These are phyloP conservation scores for Capronia epimyces DNA, from an alignment of 2,329 filamentous ascomycete genomes.

Conservation along the genomic window DNA sequence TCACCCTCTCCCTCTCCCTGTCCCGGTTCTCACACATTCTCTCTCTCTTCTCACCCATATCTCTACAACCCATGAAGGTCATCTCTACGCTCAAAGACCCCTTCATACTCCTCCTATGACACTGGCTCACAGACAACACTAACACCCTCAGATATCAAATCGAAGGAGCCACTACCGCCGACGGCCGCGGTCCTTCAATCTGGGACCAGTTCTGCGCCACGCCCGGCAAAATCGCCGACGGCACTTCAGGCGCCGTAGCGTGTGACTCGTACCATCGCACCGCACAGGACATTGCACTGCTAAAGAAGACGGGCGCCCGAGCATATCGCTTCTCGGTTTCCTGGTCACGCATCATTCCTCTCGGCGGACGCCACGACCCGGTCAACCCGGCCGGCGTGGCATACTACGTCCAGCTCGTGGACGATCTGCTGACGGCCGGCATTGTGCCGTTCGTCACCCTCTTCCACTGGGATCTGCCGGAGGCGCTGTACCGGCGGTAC, in stretches of 20 bases:
- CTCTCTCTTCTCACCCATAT: too few species aligned
- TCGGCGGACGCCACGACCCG: slow-evolving; percentile 76
- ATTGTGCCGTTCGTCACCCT: slow-evolving; percentile 78
- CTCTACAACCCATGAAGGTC: too few species aligned
- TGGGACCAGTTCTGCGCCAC: slow-evolving; percentile 85
- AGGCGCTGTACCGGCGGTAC: slow-evolving; percentile 72
- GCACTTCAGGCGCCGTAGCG: slow-evolving; percentile 66
- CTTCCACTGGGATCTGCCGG: slow-evolving; percentile 83
- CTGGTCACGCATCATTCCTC: slow-evolving; percentile 75
- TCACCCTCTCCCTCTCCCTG: too few species aligned
- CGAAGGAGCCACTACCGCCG: slow-evolving; percentile 67
- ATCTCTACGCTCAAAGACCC: too few species aligned
- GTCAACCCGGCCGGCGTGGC: slow-evolving; percentile 72
- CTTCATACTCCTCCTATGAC: too few species aligned
- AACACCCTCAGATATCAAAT: slow-evolving; percentile 68
- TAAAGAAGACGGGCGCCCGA: slow-evolving; percentile 67
- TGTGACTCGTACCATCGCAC: slow-evolving; percentile 85
- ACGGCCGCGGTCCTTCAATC: slow-evolving; percentile 75
- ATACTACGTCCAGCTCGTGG: slow-evolving; percentile 72
- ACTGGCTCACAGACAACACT: neutral
- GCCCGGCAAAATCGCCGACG: slow-evolving; percentile 76
- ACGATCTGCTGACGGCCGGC: slow-evolving; percentile 68
- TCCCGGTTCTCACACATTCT: too few species aligned
- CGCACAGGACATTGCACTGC: slow-evolving; percentile 67
- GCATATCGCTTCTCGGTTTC: slow-evolving; percentile 81